Evolutionary conservation across 441 rosid genomes (phyloP).

Genomic region (Syzygium malaccense): DNA sequence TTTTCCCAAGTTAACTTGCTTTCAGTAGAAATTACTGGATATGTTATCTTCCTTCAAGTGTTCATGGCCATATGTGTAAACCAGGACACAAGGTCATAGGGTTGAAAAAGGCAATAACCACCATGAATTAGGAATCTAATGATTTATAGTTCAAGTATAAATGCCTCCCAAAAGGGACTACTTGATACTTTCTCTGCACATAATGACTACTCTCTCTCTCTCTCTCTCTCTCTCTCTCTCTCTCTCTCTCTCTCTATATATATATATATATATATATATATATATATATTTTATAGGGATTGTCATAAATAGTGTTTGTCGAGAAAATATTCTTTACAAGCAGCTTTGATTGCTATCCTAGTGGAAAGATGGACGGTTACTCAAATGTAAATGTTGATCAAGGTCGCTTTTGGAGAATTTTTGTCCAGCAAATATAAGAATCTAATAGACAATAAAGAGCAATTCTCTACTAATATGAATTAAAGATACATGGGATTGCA

Average conservation of each 20-base stretch:
- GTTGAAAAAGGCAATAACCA: background rate
- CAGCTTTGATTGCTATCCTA: background rate
- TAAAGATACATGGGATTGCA: background rate
- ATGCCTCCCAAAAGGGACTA: background rate
- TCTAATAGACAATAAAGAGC: background rate
- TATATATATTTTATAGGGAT: background rate
- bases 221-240: no score
- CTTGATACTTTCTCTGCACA: background rate
- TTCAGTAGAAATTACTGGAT: background rate
- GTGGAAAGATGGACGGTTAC: background rate
- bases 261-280: no score
- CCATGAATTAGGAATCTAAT: background rate
- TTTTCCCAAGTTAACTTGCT: background rate
- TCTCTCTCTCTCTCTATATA: no score
- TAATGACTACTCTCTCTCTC: no score
- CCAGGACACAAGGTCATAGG: background rate
- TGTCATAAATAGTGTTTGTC: fast-evolving
- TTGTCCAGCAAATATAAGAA: background rate
- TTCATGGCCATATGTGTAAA: background rate
- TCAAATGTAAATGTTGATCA: background rate
- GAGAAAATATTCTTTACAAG: background rate
- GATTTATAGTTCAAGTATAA: background rate
- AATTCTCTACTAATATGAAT: background rate
- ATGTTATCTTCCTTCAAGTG: background rate
- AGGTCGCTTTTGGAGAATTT: background rate